Conservation (phyloP, 495 filamentous ascomycete genomes). For the Patellaria atrata region DNA sequence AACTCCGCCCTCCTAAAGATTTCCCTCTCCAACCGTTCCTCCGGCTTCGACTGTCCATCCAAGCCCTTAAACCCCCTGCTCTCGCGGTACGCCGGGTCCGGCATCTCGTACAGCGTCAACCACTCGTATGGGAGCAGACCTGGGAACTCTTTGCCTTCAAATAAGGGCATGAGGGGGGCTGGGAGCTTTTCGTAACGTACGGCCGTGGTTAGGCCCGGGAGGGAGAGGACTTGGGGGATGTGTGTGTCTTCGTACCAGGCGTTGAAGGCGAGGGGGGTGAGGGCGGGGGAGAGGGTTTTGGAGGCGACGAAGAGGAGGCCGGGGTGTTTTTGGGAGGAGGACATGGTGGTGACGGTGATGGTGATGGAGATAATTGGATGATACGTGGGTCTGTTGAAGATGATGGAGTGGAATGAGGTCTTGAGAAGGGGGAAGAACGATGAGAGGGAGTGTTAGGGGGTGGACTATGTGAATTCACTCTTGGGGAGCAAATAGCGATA, state of each 20-base stretch:
- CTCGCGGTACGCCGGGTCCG: conserved; percentile 9
- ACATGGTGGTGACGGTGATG: too few species aligned
- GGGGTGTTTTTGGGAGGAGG: conserved; percentile 12
- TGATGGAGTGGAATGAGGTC: too few species aligned
- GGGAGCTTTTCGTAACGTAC: conserved; percentile 12
- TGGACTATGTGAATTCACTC: too few species aligned
- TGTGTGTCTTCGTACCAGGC: conserved; percentile 21
- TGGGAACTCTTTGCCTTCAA: not conserved
- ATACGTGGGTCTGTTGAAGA: too few species aligned
- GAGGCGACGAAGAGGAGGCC: conserved; percentile 19
- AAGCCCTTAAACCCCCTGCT: conserved; percentile 14
- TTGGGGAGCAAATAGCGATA: too few species aligned
- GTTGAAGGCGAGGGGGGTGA: conserved; percentile 11
- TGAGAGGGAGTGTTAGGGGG: too few species aligned
- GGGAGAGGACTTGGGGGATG: conserved; percentile 15
- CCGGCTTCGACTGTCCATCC: conserved; percentile 18
- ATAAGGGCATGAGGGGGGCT: not conserved
- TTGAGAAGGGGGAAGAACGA: too few species aligned
- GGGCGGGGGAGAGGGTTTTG: conserved; percentile 5
- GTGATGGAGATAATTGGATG: too few species aligned
- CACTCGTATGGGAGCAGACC: not conserved
- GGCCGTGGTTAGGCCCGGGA: conserved; percentile 14
- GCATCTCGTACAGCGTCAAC: conserved; percentile 20
- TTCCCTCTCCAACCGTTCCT: conserved; percentile 9
- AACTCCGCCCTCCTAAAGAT: conserved; percentile 18